A percentile compares a stretch with the other conserved stretches of the same genome.
These are phyloP conservation scores for Tardiomyces blankii DNA, from an alignment of 1,139 yeast genomes.

Conservation along the genomic window DNA sequence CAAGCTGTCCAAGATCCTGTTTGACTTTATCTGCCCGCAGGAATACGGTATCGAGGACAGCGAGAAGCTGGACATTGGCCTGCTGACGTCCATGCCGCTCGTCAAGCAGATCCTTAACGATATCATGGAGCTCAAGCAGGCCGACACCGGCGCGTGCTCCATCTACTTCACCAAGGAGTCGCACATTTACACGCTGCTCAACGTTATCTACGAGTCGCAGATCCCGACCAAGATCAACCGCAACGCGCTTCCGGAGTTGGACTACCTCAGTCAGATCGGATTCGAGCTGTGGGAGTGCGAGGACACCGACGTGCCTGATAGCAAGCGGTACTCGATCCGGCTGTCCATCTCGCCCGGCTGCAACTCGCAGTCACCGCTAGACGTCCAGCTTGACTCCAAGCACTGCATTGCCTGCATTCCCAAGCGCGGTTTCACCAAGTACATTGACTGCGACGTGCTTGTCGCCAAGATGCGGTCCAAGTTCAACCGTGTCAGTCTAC, in stretches of 20 bases:
- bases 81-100: constrained; percentile 85
- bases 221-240: constrained; percentile 90
- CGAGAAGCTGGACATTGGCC: constrained; percentile 92
- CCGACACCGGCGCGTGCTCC: constrained; percentile 57
- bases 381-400: constrained; percentile 90
- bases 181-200: constrained; percentile 86
- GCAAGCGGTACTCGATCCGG: constrained; percentile 78
- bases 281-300: constrained; percentile 82
- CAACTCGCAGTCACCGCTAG: constrained; percentile 94
- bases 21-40: constrained; percentile 97
- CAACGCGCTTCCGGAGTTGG: constrained; percentile 92
- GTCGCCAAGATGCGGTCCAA: constrained; percentile 72
- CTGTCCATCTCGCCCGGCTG: constrained; percentile 93
- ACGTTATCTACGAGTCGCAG: constrained; percentile 87
- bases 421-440: constrained; percentile 78
- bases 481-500: constrained; percentile 79
- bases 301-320: constrained; percentile 39
- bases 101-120: constrained; percentile 81
- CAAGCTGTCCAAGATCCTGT: constrained; percentile 79
- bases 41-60: constrained; percentile 96
- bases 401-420: constrained; percentile 97
- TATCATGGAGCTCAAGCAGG: constrained; percentile 68
- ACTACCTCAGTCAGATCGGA: constrained; percentile 86
- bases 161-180: constrained; percentile 95
- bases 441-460: constrained; percentile 84